phyloP scores from a whole-genome alignment of 2,329 filamentous ascomycete genomes.

The Hirsutella rhossiliensis region DNA sequence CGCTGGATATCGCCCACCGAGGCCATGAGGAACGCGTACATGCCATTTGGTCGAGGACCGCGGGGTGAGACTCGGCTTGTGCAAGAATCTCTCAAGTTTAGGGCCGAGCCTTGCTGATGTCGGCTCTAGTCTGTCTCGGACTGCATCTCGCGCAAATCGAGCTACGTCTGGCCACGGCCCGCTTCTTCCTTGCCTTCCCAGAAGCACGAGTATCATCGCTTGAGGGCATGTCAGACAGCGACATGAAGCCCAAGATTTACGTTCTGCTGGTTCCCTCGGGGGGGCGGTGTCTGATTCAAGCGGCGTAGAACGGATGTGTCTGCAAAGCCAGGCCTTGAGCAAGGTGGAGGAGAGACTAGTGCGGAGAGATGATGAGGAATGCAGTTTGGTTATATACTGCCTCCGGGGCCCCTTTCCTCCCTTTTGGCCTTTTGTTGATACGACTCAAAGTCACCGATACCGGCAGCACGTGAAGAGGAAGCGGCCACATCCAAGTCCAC shows the following conservation, averaged over 20 bases:
- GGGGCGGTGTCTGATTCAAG: slow-evolving; percentile 18
- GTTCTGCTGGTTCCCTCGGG: slow-evolving; percentile 20
- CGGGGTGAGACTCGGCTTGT: slow-evolving; percentile 17
- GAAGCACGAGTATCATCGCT: slow-evolving; percentile 14
- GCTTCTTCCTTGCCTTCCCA: slow-evolving; percentile 38
- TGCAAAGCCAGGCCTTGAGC: no score
- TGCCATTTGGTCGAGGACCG: slow-evolving; percentile 41
- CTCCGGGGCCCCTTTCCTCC: no score
- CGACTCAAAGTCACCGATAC: no score
- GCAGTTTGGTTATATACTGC: no score
- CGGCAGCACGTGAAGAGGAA: no score
- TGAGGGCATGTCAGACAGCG: slow-evolving; percentile 21
- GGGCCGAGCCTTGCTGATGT: background rate
- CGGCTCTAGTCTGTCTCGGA: slow-evolving; percentile 35
- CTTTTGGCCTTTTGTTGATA: no score
- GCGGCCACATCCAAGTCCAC: no score
- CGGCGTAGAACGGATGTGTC: no score
- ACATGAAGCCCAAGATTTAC: slow-evolving; percentile 21
- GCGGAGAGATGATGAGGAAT: no score
- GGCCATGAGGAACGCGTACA: slow-evolving; percentile 33
- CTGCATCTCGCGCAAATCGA: slow-evolving; percentile 45
- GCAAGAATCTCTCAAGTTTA: background rate
- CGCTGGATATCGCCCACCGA: slow-evolving; percentile 12
- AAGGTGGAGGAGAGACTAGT: no score
- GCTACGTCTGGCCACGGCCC: slow-evolving; percentile 34